Percentiles rank a stretch among this genome's conserved stretches.
phyloP scores from a whole-genome alignment of 1,284 basidiomycete species.

The Fomitiporia mediterranea region DNA sequence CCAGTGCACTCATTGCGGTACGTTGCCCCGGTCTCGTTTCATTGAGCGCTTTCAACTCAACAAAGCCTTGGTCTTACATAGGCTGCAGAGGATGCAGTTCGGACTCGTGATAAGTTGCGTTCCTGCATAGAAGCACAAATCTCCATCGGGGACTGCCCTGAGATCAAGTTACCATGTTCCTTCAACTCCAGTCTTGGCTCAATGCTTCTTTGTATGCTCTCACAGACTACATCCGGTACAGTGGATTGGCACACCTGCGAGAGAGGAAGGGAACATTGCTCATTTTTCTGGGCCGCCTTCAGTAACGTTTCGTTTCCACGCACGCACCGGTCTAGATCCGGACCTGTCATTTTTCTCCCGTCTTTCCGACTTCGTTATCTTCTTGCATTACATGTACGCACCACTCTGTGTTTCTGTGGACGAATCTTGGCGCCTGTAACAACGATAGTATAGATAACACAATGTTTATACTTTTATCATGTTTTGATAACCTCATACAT shows the following conservation, averaged over 20 bases:
- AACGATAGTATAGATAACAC: background rate
- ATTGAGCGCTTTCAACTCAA: background rate
- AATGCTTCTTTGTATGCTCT: background rate
- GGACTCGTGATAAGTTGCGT: slow-evolving; percentile 50
- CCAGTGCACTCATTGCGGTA: slow-evolving; percentile 95
- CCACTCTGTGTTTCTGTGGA: background rate
- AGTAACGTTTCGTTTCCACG: background rate
- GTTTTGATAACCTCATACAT: background rate
- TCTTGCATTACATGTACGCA: too few relatives aligned
- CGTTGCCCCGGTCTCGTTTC: slow-evolving; percentile 31
- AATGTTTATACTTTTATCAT: background rate
- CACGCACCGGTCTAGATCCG: background rate
- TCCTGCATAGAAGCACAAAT: background rate
- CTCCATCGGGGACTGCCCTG: background rate
- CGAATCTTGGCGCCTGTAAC: too few relatives aligned
- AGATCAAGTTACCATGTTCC: background rate
- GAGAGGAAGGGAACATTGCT: background rate
- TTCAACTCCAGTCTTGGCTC: background rate
- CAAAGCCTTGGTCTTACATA: slow-evolving; percentile 30
- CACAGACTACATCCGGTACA: background rate
- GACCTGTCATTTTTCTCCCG: background rate
- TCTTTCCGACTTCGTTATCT: background rate
- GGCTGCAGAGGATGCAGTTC: slow-evolving; percentile 82
- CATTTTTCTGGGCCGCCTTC: background rate
- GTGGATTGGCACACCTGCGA: background rate